phyloP scores from a whole-genome alignment of 2,329 filamentous ascomycete genomes.

The Phialophora chinensis region DNA sequence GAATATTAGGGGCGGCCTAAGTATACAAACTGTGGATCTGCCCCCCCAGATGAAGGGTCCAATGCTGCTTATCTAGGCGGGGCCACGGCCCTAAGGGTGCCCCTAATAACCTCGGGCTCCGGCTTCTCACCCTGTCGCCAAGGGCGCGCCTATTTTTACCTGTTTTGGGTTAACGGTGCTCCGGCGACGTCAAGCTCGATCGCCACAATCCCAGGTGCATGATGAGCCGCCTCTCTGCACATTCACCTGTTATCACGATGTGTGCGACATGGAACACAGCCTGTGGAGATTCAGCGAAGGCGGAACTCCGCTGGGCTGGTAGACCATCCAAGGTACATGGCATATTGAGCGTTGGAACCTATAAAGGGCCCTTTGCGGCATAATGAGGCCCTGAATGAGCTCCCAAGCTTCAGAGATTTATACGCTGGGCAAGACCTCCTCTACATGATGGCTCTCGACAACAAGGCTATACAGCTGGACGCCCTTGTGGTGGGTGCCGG shows the following conservation, averaged over 20 bases:
- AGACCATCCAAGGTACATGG: too few species aligned
- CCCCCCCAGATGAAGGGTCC: neutral
- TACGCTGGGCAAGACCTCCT: too few species aligned
- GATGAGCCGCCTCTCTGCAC: slow-evolving; percentile 1
- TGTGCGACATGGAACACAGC: too few species aligned
- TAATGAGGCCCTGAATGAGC: too few species aligned
- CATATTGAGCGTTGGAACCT: slow-evolving; percentile 4
- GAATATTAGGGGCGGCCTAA: too few species aligned
- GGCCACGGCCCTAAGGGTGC: neutral
- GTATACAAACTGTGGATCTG: too few species aligned
- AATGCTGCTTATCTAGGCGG: slow-evolving; percentile 20
- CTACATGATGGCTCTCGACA: neutral
- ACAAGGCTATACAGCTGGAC: slow-evolving; percentile 36
- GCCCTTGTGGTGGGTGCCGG: slow-evolving; percentile 25
- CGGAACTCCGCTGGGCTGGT: too few species aligned
- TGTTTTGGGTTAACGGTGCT: slow-evolving; percentile 14
- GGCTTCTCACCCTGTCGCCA: neutral
- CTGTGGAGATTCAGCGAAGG: too few species aligned
- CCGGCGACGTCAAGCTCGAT: neutral
- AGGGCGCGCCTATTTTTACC: slow-evolving; percentile 16
- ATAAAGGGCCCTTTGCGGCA: slow-evolving; percentile 11
- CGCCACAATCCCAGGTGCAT: too few species aligned
- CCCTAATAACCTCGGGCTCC: too few species aligned
- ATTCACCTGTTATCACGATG: slow-evolving; percentile 1
- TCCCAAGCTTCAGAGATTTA: too few species aligned